Conservation (phyloP, 2,329 filamentous ascomycete genomes). For the Colletotrichum sp. region DNA sequence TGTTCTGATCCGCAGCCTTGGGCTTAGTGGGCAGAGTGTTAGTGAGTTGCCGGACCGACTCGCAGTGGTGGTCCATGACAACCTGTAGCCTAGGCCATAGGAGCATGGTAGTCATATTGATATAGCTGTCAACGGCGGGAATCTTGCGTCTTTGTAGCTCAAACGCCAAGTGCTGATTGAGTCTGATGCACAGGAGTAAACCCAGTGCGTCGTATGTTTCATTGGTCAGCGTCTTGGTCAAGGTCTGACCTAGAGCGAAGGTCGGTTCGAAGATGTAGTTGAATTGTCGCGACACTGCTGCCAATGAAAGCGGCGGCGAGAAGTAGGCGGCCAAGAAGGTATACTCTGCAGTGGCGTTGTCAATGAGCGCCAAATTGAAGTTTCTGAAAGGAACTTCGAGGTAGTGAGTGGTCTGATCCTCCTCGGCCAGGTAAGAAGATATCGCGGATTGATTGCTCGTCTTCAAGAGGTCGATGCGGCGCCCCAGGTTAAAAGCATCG, state of each 20-base stretch:
- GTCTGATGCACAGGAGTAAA: conserved; percentile 84
- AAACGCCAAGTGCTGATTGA: conserved; percentile 95
- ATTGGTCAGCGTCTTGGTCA: conserved; percentile 78
- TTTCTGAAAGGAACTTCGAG: conserved; percentile 91
- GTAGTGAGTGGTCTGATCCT: conserved; percentile 84
- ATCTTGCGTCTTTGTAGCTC: conserved; percentile 91
- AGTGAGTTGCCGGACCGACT: conserved; percentile 73
- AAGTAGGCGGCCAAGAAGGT: conserved; percentile 93
- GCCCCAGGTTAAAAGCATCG: conserved; percentile 88
- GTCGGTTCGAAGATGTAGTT: conserved; percentile 88
- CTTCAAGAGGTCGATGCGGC: conserved; percentile 81
- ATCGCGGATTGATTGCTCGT: conserved; percentile 76
- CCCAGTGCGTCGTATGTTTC: conserved; percentile 85
- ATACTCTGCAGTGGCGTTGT: conserved; percentile 95
- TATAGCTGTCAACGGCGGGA: conserved; percentile 86
- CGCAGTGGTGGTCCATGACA: conserved; percentile 91
- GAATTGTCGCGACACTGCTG: conserved; percentile 82
- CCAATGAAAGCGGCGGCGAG: conserved; percentile 74
- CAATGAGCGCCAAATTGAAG: conserved; percentile 91
- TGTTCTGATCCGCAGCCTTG: conserved; percentile 50
- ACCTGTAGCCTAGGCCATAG: conserved; percentile 96
- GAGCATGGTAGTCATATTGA: conserved; percentile 94
- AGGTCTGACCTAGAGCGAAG: conserved; percentile 77
- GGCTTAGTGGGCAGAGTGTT: conserved; percentile 54
- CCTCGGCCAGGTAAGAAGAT: conserved; percentile 88